phyloP scores from a whole-genome alignment of 139 green algal genomes.

The Chlorella sp. region DNA sequence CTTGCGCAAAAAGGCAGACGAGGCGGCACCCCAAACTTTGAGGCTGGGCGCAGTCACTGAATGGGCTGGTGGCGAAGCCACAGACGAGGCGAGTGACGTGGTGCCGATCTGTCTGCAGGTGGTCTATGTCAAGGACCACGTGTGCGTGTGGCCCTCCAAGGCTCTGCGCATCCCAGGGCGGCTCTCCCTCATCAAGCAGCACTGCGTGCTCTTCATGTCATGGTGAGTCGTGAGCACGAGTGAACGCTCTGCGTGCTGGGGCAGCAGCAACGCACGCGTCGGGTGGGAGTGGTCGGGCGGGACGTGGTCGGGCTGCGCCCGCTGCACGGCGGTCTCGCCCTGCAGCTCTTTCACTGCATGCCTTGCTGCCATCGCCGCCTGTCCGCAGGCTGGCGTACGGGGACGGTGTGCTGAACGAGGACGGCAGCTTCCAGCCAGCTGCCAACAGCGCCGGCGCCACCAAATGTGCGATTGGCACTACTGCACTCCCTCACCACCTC shows the following conservation, averaged over 20 bases:
- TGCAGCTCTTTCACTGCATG: background rate
- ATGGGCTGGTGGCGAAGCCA: too few relatives aligned
- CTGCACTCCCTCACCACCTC: too few relatives aligned
- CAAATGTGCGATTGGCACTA: background rate
- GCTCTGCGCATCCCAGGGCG: constrained; percentile 53
- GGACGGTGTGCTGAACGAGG: constrained; percentile 26
- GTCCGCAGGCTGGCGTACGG: constrained; percentile 34
- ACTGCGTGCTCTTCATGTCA: constrained; percentile 60
- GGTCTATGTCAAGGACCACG: constrained; percentile 56
- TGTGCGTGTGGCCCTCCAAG: constrained; percentile 50
- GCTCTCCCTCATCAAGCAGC: constrained; percentile 63
- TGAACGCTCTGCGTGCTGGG: too few relatives aligned
- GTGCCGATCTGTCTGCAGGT: too few relatives aligned
- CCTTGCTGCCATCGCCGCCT: background rate
- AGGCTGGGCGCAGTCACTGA: too few relatives aligned
- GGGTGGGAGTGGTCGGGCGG: too few relatives aligned
- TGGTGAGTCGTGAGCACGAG: constrained; percentile 31
- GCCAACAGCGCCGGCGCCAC: background rate
- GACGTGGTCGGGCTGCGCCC: background rate
- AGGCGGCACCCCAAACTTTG: too few relatives aligned
- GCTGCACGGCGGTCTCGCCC: background rate
- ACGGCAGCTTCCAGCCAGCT: constrained; percentile 29
- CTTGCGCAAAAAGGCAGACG: too few relatives aligned
- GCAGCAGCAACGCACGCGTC: too few relatives aligned
- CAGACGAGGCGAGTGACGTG: too few relatives aligned